phyloP scores from a whole-genome alignment of 2,329 filamentous ascomycete genomes.

The Aspergillus ibericus region DNA sequence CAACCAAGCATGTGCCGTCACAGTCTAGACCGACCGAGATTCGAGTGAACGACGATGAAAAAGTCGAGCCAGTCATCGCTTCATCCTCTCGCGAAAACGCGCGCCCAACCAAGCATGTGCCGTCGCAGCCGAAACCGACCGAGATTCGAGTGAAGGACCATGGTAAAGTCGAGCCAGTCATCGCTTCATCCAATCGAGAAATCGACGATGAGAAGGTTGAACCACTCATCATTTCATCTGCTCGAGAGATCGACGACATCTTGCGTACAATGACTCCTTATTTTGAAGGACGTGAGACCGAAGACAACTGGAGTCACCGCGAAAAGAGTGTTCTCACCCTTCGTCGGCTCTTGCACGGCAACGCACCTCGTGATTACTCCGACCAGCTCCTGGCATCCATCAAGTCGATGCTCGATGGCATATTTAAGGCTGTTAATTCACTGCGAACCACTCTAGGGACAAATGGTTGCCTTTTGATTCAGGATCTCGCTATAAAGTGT shows the following conservation, averaged over 20 bases:
- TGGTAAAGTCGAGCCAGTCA: no score
- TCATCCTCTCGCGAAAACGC: no score
- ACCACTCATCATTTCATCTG: constrained; percentile 78
- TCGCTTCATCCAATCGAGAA: no score
- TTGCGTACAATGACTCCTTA: constrained; percentile 75
- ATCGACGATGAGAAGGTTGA: constrained; percentile 72
- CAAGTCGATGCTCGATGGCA: constrained; percentile 77
- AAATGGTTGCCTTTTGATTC: constrained; percentile 78
- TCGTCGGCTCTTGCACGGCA: constrained; percentile 77
- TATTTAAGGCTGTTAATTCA: constrained; percentile 80
- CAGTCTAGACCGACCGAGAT: no score
- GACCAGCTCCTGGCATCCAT: constrained; percentile 69
- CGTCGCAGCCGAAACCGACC: no score
- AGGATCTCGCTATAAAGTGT: constrained; percentile 76
- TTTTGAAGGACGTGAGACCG: constrained; percentile 86
- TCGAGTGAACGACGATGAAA: no score
- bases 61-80: no score
- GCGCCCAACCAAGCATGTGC: no score
- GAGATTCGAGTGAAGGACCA: no score
- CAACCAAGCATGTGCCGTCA: no score
- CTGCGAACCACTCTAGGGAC: constrained; percentile 87
- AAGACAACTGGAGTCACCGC: constrained; percentile 85
- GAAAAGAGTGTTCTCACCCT: constrained; percentile 79
- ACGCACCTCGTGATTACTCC: constrained; percentile 74
- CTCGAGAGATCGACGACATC: constrained; percentile 83